These are phyloP conservation scores for Tolypocladium nubicola DNA, from an alignment of 2,329 filamentous ascomycete species.

Conservation along the genomic window DNA sequence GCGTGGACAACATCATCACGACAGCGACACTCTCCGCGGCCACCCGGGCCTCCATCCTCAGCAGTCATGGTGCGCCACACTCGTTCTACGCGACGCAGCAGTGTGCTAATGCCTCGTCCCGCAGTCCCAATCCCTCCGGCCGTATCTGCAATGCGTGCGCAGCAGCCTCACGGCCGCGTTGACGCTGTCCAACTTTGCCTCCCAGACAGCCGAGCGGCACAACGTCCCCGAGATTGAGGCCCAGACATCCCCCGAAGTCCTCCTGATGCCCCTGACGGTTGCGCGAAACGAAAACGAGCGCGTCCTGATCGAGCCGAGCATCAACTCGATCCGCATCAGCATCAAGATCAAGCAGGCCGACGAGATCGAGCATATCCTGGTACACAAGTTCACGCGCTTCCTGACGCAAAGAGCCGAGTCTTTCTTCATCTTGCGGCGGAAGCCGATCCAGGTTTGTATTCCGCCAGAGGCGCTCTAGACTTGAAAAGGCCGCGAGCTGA, in stretches of 20 bases:
- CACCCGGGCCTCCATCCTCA: conserved; percentile 1
- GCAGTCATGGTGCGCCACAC: conserved; percentile 1
- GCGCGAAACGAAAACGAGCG: conserved; percentile 95
- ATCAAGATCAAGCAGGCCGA: conserved; percentile 99
- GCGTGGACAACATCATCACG: neutral
- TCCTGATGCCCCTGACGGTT: conserved; percentile 82
- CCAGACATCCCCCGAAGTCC: conserved; percentile 81
- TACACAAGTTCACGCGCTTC: conserved; percentile 97
- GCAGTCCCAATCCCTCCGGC: conserved; percentile 90
- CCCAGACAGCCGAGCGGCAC: conserved; percentile 90
- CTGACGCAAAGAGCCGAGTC: conserved; percentile 91
- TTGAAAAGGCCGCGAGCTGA: conserved; percentile 5
- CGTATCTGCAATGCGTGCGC: conserved; percentile 92
- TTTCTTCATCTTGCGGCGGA: conserved; percentile 92
- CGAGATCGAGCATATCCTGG: conserved; percentile 95
- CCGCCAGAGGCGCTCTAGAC: neutral
- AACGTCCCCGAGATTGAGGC: conserved; percentile 98
- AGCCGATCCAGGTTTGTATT: conserved; percentile 72
- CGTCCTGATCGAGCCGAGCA: conserved; percentile 88
- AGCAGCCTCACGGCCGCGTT: conserved; percentile 89
- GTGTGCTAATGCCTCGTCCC: neutral
- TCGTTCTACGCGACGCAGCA: neutral
- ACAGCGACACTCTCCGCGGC: conserved; percentile 2
- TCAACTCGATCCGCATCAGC: conserved; percentile 94
- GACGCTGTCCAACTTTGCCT: conserved; percentile 86